Evolutionary conservation across 768 basidiomycete genomes (phyloP).

Genomic region (Rhizopogon vesiculosus): DNA sequence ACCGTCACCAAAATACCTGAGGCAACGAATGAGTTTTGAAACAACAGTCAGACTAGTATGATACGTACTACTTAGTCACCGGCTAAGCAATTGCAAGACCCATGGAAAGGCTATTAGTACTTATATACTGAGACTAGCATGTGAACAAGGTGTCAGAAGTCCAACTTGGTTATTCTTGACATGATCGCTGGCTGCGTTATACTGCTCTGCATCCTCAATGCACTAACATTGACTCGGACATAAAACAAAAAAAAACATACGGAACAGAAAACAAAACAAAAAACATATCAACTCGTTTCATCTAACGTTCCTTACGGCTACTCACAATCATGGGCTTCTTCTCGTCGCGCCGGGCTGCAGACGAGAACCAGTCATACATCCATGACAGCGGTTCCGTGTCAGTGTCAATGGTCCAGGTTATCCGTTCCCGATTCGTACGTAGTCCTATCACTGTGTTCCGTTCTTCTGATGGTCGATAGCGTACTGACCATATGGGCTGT

Average conservation of each 20-base stretch:
- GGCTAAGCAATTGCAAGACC: not conserved
- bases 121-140: constrained; percentile 10
- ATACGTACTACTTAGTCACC: not conserved
- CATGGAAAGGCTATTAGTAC: not conserved
- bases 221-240: not conserved
- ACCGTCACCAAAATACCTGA: not conserved
- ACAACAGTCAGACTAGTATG: not conserved
- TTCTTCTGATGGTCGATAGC: not conserved
- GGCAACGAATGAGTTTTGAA: not conserved
- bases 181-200: constrained; percentile 13
- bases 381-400: constrained; percentile 42
- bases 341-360: constrained; percentile 17
- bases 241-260: constrained; percentile 1
- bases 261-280: not conserved
- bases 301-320: not conserved
- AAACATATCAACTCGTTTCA: not conserved
- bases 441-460: constrained; percentile 12
- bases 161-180: constrained; percentile 1
- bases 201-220: constrained; percentile 14
- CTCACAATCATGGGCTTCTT: constrained; percentile 26
- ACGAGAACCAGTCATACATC: constrained; percentile 10
- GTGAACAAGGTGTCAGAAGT: constrained; percentile 23
- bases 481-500: constrained; percentile 6
- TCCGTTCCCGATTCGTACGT: constrained; percentile 59
- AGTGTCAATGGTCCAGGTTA: constrained; percentile 36